A percentile compares a stretch with the other conserved stretches of the same genome.
phyloP scores from a whole-genome alignment of 495 filamentous ascomycete species.

The Aspergillus conjunctus region DNA sequence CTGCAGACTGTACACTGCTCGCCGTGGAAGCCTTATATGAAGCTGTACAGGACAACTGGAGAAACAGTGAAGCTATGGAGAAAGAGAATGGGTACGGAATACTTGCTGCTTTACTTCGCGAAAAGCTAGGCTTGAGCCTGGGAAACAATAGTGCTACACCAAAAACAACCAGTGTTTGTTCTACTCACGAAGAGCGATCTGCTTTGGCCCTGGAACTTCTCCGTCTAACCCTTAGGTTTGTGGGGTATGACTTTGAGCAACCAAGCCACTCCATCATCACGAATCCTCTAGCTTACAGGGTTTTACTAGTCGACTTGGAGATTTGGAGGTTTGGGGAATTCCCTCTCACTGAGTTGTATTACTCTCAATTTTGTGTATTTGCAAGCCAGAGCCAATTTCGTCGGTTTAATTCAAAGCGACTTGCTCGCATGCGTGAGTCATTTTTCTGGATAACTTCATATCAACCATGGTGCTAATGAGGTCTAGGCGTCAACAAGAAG shows the following conservation, averaged over 20 bases:
- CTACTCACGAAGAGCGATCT: constrained; percentile 54
- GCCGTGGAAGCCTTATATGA: constrained; percentile 83
- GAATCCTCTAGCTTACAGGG: constrained; percentile 90
- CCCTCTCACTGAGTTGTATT: constrained; percentile 81
- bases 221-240: constrained; percentile 75
- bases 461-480: constrained; percentile 22
- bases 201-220: constrained; percentile 71
- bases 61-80: constrained; percentile 98
- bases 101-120: constrained; percentile 73
- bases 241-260: constrained; percentile 77
- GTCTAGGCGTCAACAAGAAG: constrained; percentile 81
- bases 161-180: constrained; percentile 40
- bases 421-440: constrained; percentile 85
- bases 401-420: constrained; percentile 82
- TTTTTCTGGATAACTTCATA: not conserved
- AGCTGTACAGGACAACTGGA: constrained; percentile 84
- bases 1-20: constrained; percentile 67
- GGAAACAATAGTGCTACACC: constrained; percentile 27
- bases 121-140: constrained; percentile 63
- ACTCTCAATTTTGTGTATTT: constrained; percentile 86
- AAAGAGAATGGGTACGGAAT: constrained; percentile 91
- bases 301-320: constrained; percentile 89
- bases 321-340: constrained; percentile 79
- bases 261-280: constrained; percentile 88
- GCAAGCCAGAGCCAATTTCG: constrained; percentile 83